Conservation (phyloP, 1,139 yeast genomes). For the Wickerhamomyces sp. region DNA sequence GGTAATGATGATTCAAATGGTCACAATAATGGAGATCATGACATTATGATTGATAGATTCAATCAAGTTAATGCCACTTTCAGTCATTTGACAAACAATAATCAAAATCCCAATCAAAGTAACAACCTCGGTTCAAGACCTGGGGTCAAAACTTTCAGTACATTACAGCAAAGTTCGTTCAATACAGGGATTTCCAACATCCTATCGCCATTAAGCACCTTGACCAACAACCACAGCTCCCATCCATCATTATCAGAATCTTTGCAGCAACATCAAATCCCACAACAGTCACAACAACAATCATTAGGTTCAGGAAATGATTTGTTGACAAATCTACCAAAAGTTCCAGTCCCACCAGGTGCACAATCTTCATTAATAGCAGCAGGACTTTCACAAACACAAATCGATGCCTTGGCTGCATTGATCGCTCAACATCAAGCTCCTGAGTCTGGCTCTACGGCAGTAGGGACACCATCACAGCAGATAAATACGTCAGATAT, state of each 20-base stretch:
- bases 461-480: too few species aligned
- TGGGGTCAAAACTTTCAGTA: constrained; percentile 6
- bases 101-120: neutral
- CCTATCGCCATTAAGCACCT: constrained; percentile 8
- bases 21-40: constrained; percentile 1
- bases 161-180: constrained; percentile 8
- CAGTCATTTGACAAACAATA: neutral
- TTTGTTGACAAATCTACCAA: constrained; percentile 39
- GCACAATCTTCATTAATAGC: constrained; percentile 57
- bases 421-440: constrained; percentile 65
- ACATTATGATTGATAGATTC: constrained; percentile 9
- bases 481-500: too few species aligned
- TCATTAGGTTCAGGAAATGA: constrained; percentile 9
- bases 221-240: constrained; percentile 1
- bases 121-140: neutral
- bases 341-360: constrained; percentile 67
- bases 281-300: constrained; percentile 12
- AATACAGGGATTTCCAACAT: constrained; percentile 9
- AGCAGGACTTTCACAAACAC: constrained; percentile 62
- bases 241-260: constrained; percentile 1
- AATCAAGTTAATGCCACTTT: constrained; percentile 6
- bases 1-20: constrained; percentile 10
- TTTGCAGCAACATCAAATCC: constrained; percentile 11
- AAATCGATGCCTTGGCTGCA: constrained; percentile 68
- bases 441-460: constrained; percentile 1